Conservation (phyloP, 495 filamentous ascomycete species). For the Tuber umbilicatum region DNA sequence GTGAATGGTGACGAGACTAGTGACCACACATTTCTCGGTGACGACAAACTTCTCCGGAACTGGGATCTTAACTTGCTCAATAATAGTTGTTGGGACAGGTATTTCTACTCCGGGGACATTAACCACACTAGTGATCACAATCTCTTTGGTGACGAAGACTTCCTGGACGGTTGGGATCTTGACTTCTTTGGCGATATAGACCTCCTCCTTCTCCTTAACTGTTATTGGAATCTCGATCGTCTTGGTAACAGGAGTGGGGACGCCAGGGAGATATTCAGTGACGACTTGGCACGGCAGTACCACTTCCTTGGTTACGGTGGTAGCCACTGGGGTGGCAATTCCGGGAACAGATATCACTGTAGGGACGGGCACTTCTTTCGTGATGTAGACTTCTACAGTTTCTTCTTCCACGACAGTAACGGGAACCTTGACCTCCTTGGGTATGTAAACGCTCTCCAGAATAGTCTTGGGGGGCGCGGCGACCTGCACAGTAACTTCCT, state of each 20-base stretch:
- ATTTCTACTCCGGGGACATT: conserved; percentile 10
- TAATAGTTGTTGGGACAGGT: no score
- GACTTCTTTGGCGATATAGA: conserved; percentile 19
- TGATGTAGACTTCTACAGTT: conserved; percentile 19
- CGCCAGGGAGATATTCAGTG: conserved; percentile 17
- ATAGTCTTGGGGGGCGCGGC: conserved; percentile 23
- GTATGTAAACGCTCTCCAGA: conserved; percentile 25
- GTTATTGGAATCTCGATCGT: conserved; percentile 14
- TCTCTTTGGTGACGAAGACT: conserved; percentile 20
- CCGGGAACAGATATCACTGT: conserved; percentile 22
- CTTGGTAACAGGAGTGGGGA: conserved; percentile 17
- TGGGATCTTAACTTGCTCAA: no score
- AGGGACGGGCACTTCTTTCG: conserved; percentile 14
- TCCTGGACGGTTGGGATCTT: conserved; percentile 22
- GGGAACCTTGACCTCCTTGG: conserved; percentile 22
- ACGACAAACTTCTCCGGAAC: no score
- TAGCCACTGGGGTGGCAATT: conserved; percentile 19
- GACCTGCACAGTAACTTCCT: no score
- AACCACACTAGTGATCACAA: conserved; percentile 23
- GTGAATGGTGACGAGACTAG: conserved; percentile 14
- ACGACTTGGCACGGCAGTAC: conserved; percentile 23
- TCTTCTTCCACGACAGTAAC: conserved; percentile 32
- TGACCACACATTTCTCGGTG: no score
- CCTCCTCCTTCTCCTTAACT: conserved; percentile 23
- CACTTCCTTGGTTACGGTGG: conserved; percentile 28